phyloP scores from a whole-genome alignment of 352 stramenopile species.

The Globisporangium heterothallicum region DNA sequence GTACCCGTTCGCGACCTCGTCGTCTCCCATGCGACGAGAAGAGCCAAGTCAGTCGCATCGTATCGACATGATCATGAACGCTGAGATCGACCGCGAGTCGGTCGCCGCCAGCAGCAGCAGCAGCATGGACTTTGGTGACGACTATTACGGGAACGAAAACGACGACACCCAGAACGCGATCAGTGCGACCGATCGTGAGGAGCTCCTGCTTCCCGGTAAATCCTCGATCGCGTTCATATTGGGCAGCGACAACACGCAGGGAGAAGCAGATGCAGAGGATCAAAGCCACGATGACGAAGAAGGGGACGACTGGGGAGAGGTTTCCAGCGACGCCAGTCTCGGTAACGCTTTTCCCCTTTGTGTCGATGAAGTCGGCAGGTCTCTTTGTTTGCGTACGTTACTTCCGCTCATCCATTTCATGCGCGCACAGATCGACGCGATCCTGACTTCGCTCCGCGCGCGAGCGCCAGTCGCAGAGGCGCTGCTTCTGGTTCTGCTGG shows the following conservation, averaged over 20 bases:
- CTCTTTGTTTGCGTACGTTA: background rate
- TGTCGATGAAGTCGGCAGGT: background rate
- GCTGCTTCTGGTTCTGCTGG: constrained; percentile 1
- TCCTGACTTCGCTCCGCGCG: too few species aligned
- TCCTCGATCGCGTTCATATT: constrained; percentile 29
- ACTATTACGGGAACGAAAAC: constrained; percentile 7
- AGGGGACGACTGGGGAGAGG: constrained; percentile 13
- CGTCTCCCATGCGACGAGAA: too few species aligned
- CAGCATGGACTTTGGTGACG: constrained; percentile 2
- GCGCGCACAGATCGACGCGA: too few species aligned
- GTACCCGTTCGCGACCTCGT: constrained; percentile 13
- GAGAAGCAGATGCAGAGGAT: background rate
- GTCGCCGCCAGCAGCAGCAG: too few species aligned
- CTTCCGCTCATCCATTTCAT: too few species aligned
- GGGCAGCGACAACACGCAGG: constrained; percentile 5
- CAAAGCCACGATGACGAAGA: constrained; percentile 6
- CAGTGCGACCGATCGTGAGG: background rate
- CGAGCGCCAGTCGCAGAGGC: background rate
- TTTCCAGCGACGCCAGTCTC: constrained; percentile 26
- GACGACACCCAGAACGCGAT: constrained; percentile 6
- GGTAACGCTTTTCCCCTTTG: constrained; percentile 5
- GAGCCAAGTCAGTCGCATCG: too few species aligned
- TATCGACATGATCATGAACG: constrained; percentile 16
- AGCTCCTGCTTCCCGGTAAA: constrained; percentile 11
- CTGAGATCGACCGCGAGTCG: background rate